Conservation (phyloP, 495 filamentous ascomycete species). For the Beverwykella pulmonaria region DNA sequence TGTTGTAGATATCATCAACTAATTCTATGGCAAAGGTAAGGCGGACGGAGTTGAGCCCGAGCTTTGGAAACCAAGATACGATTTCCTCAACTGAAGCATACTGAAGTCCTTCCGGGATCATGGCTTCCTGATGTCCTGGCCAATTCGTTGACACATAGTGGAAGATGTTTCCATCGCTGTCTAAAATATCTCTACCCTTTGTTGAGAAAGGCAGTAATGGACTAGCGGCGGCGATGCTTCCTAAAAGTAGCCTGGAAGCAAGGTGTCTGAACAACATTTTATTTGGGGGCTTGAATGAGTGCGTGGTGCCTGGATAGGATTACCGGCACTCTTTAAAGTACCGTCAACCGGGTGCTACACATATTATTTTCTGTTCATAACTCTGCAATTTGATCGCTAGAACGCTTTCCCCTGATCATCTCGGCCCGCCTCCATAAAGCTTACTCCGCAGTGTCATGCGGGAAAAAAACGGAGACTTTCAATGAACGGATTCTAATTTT, state of each 20-base stretch:
- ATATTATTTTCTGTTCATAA: not conserved
- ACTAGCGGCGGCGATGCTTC: not conserved
- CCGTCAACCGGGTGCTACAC: not conserved
- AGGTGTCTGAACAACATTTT: constrained; percentile 14
- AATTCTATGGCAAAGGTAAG: constrained; percentile 57
- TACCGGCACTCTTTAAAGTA: not conserved
- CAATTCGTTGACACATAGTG: constrained; percentile 42
- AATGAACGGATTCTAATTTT: not conserved
- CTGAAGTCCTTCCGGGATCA: constrained; percentile 56
- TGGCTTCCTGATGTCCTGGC: constrained; percentile 52
- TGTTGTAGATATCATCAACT: constrained; percentile 44
- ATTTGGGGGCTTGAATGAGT: not conserved
- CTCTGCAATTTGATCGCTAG: not conserved
- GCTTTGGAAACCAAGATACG: constrained; percentile 49
- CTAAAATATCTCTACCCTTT: constrained; percentile 12
- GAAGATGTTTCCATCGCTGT: constrained; percentile 22
- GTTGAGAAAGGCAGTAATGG: constrained; percentile 11
- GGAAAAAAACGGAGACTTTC: not conserved
- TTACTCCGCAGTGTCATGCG: not conserved
- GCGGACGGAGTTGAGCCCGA: constrained; percentile 59
- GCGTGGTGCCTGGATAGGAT: not conserved
- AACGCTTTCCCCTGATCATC: not conserved
- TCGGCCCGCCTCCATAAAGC: not conserved
- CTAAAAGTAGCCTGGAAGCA: not conserved
- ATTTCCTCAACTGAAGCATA: constrained; percentile 52